These are phyloP conservation scores for Yarrowia keelungensis DNA, from an alignment of 805 yeast species.

Conservation along the genomic window DNA sequence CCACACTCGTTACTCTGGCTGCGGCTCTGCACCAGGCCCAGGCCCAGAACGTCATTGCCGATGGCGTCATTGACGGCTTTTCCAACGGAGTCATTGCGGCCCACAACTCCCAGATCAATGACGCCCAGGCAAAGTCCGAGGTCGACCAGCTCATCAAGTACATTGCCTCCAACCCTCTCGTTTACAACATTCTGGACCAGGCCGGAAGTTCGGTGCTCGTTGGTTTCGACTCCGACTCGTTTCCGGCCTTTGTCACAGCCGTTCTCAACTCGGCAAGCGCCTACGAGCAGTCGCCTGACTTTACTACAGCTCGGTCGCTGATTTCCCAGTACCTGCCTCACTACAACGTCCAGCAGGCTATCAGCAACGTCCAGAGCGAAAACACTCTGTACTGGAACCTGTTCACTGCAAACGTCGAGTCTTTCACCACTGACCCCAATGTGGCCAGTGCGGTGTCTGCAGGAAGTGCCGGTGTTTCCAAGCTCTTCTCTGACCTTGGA, in stretches of 20 bases:
- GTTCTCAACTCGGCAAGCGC: background rate
- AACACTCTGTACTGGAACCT: constrained; percentile 1
- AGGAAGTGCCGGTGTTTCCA: background rate
- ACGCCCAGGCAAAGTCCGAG: constrained; percentile 39
- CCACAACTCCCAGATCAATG: constrained; percentile 18
- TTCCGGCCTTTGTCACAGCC: constrained; percentile 23
- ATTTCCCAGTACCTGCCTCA: constrained; percentile 24
- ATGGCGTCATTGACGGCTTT: constrained; percentile 31
- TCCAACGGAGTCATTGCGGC: constrained; percentile 30
- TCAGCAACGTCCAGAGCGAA: background rate
- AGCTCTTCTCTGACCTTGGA: constrained; percentile 16
- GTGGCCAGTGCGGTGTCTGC: constrained; percentile 1
- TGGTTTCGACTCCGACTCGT: background rate
- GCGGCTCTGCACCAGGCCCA: constrained; percentile 2
- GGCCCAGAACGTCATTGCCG: constrained; percentile 32
- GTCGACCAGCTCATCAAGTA: constrained; percentile 28
- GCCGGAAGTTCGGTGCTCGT: background rate
- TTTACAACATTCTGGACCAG: constrained; percentile 12
- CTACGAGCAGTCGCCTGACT: constrained; percentile 16
- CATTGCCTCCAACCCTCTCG: constrained; percentile 17
- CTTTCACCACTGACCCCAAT: background rate
- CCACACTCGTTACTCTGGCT: constrained; percentile 26
- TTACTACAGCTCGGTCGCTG: constrained; percentile 15
- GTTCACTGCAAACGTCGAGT: constrained; percentile 12
- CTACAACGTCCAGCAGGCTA: constrained; percentile 13